These are phyloP conservation scores for Citrus unshiu DNA, from an alignment of 345 rosid genomes.

Conservation along the genomic window DNA sequence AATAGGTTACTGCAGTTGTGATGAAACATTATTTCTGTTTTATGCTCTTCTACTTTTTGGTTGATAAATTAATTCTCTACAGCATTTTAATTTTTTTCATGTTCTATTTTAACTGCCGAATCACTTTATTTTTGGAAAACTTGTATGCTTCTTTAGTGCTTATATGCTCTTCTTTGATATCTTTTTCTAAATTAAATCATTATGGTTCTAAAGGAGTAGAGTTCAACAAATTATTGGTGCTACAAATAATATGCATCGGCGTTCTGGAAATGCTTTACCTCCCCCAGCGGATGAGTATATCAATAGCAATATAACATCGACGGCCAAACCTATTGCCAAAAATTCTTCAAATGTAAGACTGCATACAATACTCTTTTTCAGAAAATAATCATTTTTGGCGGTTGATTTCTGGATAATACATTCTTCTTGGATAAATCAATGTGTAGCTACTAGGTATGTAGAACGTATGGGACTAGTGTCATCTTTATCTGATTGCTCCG, in stretches of 20 bases:
- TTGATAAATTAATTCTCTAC: background rate
- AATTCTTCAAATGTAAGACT: conserved; percentile 56
- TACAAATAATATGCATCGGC: conserved; percentile 42
- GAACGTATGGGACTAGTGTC: background rate
- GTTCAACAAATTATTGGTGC: conserved; percentile 76
- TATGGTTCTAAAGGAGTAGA: conserved; percentile 56
- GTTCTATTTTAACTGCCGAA: background rate
- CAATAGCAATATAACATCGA: conserved; percentile 35
- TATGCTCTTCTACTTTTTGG: background rate
- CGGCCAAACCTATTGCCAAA: conserved; percentile 52
- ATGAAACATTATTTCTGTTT: background rate
- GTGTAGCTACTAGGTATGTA: background rate
- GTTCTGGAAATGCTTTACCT: conserved; percentile 70
- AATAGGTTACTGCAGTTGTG: background rate
- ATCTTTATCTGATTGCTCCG: background rate
- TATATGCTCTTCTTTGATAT: conserved; percentile 9
- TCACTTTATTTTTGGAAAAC: background rate
- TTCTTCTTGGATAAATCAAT: background rate
- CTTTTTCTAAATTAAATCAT: conserved; percentile 22
- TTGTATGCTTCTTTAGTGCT: background rate
- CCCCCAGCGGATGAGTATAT: conserved; percentile 59
- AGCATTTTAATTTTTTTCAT: background rate
- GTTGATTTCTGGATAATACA: background rate
- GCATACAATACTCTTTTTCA: background rate
- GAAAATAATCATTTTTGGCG: background rate